Evolutionary conservation across 495 filamentous ascomycete species (phyloP).

Genomic region (Evernia prunastri): DNA sequence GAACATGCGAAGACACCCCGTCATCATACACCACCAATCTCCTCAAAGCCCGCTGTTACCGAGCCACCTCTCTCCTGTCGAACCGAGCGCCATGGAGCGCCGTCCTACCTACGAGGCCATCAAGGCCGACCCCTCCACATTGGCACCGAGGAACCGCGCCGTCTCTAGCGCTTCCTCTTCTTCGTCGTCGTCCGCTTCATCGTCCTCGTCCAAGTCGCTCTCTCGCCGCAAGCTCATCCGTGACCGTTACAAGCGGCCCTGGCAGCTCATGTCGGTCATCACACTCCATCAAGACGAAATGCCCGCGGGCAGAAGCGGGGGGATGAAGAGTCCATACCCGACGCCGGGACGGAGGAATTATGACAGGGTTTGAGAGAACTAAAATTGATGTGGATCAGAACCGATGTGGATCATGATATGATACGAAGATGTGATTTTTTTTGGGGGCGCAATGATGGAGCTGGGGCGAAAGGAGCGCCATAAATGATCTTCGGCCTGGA

Average conservation of each 20-base stretch:
- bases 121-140: constrained; percentile 1
- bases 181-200: constrained; percentile 9
- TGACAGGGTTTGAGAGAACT: constrained; percentile 22
- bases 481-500: background rate
- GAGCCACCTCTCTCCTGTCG: background rate
- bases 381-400: too few species aligned
- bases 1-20: background rate
- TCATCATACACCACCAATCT: constrained; percentile 2
- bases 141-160: constrained; percentile 10
- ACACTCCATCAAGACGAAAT: constrained; percentile 18
- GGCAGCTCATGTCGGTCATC: constrained; percentile 21
- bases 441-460: background rate
- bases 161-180: constrained; percentile 15
- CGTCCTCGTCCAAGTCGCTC: background rate
- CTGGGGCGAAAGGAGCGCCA: background rate
- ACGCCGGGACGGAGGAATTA: constrained; percentile 20
- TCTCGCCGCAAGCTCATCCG: constrained; percentile 13
- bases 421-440: background rate
- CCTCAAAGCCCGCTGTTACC: background rate
- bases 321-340: constrained; percentile 21
- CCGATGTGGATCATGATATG: background rate
- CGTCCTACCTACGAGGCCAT: background rate
- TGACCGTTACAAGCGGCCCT: constrained; percentile 18
- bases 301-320: constrained; percentile 9
- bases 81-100: background rate